Evolutionary conservation across 148 eudicot genomes (phyloP).

Genomic region (Fagopyrum homotropicum): DNA sequence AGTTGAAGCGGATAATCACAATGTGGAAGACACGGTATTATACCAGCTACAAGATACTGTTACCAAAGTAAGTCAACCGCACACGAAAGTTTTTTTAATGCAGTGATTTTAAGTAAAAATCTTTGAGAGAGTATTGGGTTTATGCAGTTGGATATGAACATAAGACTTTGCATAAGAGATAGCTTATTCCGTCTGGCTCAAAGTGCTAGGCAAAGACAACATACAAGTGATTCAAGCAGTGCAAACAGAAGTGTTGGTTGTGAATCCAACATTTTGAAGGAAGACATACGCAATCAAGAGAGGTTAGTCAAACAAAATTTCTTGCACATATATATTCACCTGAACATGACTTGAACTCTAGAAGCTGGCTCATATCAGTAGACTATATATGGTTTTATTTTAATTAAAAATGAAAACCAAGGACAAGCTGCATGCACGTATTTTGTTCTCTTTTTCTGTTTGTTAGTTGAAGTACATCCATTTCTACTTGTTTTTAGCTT

Average conservation of each 20-base stretch:
- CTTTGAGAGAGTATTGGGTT: not conserved
- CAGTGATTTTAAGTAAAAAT: not conserved
- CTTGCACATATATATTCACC: not conserved
- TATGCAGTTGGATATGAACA: conserved; percentile 56
- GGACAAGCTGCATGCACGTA: not conserved
- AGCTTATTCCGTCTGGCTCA: conserved; percentile 75
- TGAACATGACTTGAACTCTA: not conserved
- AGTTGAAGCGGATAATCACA: conserved; percentile 29
- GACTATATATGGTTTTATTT: not conserved
- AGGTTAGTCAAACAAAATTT: conserved; percentile 38
- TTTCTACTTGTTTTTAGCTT: not conserved
- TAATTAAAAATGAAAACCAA: not conserved
- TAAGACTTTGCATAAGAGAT: conserved; percentile 66
- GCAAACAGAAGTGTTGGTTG: conserved; percentile 24
- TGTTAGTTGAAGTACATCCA: not conserved
- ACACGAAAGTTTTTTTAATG: not conserved
- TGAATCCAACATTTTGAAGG: conserved; percentile 24
- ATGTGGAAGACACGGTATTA: conserved; percentile 50
- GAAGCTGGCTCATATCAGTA: not conserved
- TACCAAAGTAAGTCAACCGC: conserved; percentile 35
- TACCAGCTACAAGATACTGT: conserved; percentile 54
- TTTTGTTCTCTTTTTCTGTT: not conserved
- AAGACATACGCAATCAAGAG: conserved; percentile 32
- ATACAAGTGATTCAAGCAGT: conserved; percentile 38
- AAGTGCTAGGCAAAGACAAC: conserved; percentile 59